Conservation (phyloP, 352 stramenopile species). For the Globisporangium alternatum region DNA sequence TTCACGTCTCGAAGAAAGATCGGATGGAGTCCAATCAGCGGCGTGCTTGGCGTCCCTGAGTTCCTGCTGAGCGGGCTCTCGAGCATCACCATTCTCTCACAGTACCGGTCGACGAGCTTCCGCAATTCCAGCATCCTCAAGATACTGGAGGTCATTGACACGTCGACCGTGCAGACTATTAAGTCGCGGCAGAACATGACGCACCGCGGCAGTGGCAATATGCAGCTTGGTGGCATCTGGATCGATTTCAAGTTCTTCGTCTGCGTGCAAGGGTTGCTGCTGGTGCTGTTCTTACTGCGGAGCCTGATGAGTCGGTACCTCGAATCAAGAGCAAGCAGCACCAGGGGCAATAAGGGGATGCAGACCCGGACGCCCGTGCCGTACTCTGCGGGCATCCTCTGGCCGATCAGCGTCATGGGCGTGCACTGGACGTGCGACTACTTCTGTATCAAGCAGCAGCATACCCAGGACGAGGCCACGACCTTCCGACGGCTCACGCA, state of each 20-base stretch:
- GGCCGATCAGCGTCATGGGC: constrained; percentile 14
- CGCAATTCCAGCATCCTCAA: constrained; percentile 5
- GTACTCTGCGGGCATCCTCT: constrained; percentile 16
- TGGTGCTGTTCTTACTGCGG: background rate
- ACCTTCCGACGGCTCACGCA: background rate
- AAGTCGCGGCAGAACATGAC: constrained; percentile 6
- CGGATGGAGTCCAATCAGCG: constrained; percentile 6
- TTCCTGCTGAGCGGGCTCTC: constrained; percentile 9
- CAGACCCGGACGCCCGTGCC: constrained; percentile 10
- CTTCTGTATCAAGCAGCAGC: constrained; percentile 6
- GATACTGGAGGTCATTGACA: background rate
- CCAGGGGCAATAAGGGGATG: background rate
- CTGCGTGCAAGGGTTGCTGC: constrained; percentile 1
- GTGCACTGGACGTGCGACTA: constrained; percentile 17
- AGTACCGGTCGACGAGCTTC: constrained; percentile 10
- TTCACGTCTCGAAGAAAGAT: constrained; percentile 3
- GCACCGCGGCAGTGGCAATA: constrained; percentile 6
- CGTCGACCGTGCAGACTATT: background rate
- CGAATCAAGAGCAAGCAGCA: background rate
- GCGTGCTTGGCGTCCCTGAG: constrained; percentile 10
- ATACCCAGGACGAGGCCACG: background rate
- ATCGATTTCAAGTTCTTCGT: constrained; percentile 14
- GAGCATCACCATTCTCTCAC: constrained; percentile 8
- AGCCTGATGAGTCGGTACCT: background rate
- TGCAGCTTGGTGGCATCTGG: constrained; percentile 6